phyloP scores from a whole-genome alignment of 306 rosid species.

The Citrullus colocynthis region DNA sequence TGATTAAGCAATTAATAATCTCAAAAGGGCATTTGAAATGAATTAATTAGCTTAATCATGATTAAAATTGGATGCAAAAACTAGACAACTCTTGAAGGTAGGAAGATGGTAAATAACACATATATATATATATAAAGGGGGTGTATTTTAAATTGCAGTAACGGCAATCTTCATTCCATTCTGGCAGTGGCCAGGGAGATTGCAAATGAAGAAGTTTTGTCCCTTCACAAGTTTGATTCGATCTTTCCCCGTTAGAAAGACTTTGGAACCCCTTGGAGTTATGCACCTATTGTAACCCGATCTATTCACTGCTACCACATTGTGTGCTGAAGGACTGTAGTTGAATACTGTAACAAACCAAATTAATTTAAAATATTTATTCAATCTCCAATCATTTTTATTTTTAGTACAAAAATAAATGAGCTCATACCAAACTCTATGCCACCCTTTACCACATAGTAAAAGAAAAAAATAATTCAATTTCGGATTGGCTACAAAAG shows the following conservation, averaged over 20 bases:
- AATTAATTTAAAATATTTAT: too few relatives aligned
- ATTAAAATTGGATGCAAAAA: background rate
- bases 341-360: conserved; percentile 24
- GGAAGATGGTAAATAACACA: background rate
- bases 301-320: conserved; percentile 6
- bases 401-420: too few relatives aligned
- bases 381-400: background rate
- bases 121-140: too few relatives aligned
- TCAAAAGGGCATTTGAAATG: background rate
- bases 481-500: too few relatives aligned
- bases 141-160: background rate
- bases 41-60: background rate
- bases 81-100: background rate
- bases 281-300: background rate
- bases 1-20: background rate
- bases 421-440: too few relatives aligned
- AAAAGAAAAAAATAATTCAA: too few relatives aligned
- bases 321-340: background rate
- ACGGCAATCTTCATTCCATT: conserved; percentile 3
- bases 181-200: conserved; percentile 4
- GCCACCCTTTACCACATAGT: too few relatives aligned
- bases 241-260: background rate
- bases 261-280: background rate
- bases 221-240: background rate
- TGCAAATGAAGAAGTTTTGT: conserved; percentile 9